Conservation (phyloP, 2,329 filamentous ascomycete species). For the Pseudocercospora vitis region DNA sequence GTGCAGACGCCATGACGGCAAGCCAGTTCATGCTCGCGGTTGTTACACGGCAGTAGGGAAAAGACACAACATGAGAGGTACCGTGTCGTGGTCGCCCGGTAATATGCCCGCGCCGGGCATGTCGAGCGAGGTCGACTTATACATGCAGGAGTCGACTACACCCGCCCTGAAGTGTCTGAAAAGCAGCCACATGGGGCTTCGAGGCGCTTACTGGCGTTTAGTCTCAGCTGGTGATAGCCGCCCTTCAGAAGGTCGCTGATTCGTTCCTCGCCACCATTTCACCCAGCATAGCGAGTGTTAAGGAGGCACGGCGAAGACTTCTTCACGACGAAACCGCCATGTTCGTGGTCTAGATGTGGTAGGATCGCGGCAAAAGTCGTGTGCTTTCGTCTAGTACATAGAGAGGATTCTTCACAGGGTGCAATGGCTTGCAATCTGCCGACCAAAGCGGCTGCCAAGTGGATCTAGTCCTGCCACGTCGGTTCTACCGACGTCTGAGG, state of each 20-base stretch:
- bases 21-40: constrained; percentile 16
- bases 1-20: constrained; percentile 13
- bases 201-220: not conserved
- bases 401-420: not conserved
- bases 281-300: not conserved
- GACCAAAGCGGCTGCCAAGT: not conserved
- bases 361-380: no score
- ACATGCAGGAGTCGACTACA: not conserved
- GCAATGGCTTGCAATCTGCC: not conserved
- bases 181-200: not conserved
- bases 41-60: not conserved
- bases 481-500: not conserved
- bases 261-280: not conserved
- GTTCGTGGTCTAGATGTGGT: not conserved
- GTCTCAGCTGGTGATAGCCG: constrained; percentile 1
- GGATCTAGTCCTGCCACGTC: not conserved
- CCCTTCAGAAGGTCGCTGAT: not conserved
- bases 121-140: not conserved
- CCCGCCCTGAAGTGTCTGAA: no score
- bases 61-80: not conserved
- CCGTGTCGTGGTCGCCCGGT: not conserved
- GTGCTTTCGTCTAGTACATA: no score
- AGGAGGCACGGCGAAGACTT: no score
- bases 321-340: not conserved
- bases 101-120: not conserved